Percentiles rank a stretch among this genome's conserved stretches.
Conservation (phyloP, 352 stramenopile species). For the Halophytophthora polymorphica region DNA sequence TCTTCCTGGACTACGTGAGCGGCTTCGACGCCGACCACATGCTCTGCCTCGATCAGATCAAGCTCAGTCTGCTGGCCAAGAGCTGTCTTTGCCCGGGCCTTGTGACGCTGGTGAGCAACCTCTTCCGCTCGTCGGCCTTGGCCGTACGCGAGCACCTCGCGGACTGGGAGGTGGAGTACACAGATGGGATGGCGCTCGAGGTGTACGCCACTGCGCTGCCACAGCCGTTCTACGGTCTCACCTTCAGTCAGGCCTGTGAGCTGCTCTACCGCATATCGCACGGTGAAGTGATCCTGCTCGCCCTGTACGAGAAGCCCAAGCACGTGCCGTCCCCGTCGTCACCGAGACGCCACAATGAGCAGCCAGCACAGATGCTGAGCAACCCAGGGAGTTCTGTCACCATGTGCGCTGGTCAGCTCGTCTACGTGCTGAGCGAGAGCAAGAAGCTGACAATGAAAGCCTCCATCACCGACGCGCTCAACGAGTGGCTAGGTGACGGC, state of each 20-base stretch:
- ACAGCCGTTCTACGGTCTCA: slow-evolving; percentile 39
- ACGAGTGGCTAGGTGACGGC: slow-evolving; percentile 37
- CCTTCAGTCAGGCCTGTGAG: slow-evolving; percentile 48
- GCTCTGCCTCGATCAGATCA: slow-evolving; percentile 62
- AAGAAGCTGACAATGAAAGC: slow-evolving; percentile 50
- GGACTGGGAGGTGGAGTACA: slow-evolving; percentile 52
- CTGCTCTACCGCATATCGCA: slow-evolving; percentile 55
- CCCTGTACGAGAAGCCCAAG: slow-evolving; percentile 31
- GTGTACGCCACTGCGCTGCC: slow-evolving; percentile 55
- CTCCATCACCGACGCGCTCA: slow-evolving; percentile 39
- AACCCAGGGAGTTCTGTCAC: slow-evolving; percentile 49
- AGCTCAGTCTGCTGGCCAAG: slow-evolving; percentile 61
- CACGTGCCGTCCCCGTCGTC: background rate
- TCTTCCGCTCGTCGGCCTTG: slow-evolving; percentile 46
- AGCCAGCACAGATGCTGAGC: slow-evolving; percentile 30
- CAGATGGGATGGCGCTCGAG: slow-evolving; percentile 50
- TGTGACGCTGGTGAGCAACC: slow-evolving; percentile 57
- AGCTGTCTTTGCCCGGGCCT: slow-evolving; percentile 59
- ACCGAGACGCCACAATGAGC: slow-evolving; percentile 6
- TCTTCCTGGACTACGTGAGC: slow-evolving; percentile 58
- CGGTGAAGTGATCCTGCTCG: slow-evolving; percentile 58
- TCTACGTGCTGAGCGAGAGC: slow-evolving; percentile 70
- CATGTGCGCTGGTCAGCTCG: slow-evolving; percentile 41
- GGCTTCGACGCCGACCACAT: slow-evolving; percentile 52
- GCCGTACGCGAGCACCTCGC: slow-evolving; percentile 18